Base-by-base conservation (phyloP, 495 filamentous ascomycete species). In the Penicillium robsamsonii region DNA sequence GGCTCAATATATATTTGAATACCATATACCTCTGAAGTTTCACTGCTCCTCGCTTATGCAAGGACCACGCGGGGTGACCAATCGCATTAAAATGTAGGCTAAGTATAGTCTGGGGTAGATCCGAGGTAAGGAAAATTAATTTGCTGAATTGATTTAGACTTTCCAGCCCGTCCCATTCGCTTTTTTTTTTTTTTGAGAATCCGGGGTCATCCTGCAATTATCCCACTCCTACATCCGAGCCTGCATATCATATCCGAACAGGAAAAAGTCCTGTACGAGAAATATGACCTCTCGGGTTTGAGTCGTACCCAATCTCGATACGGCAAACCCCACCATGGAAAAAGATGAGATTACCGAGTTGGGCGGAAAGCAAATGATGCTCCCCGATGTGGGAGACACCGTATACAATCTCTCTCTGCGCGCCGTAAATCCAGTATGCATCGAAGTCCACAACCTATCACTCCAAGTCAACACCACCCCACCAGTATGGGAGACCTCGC, bases 381-480 rank as follows among this genome's bases (percentile, higher is more conserved):
- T 60, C 17, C 27, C 61, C 17, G 50, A 29, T n/a, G 48, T 56
- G 30, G 50, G 50, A 29, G 55, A 63, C 49, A 46, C 46, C 13
- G 50, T 51, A 2, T 64, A 65, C 50, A 69, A 69, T 22, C 62
- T 88, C 12, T 83, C 84, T 0, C 77, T 89, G 38, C 80, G 82
- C 5, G 77, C 77, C 17, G 86, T 89, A 48, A 75, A 82, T 35
- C 70, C 81, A 13, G 84, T 88, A 27, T 70, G 84, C 54, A 76
- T 88, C 24, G 69, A 70, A 17, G 79, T 87, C 30, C 74, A 73
- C 17, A 69, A 81, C 55, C 68, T 89, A 15, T 70, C 77, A 6
- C 77, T 88, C 48, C 65, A 72, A 4, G 79, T 87, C 46, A 77
- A 84, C 55, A 74, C 75, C 5, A 71, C 78, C 5, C 75, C 81